These are phyloP conservation scores for Gnomoniopsis sp. DNA, from an alignment of 2,329 filamentous ascomycete genomes.

Conservation along the genomic window DNA sequence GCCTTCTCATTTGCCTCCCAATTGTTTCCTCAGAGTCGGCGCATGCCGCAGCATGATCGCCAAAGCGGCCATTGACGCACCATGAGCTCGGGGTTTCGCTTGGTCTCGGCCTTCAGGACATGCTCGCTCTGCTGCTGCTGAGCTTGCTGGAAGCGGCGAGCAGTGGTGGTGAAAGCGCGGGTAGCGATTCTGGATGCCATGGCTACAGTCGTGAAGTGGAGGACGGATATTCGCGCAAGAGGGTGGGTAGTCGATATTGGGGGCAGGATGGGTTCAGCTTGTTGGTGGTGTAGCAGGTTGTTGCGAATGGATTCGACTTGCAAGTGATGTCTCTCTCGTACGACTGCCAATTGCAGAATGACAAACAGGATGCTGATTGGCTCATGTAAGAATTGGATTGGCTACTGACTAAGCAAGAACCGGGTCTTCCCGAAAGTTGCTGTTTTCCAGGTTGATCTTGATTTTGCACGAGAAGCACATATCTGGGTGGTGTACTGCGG, in stretches of 20 bases:
- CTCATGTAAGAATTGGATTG: background rate
- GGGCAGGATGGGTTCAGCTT: constrained; percentile 15
- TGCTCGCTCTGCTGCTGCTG: constrained; percentile 35
- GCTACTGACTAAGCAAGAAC: background rate
- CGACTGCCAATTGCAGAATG: constrained; percentile 2
- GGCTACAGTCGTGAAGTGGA: constrained; percentile 25
- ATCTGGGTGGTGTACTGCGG: no score
- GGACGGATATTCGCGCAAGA: background rate
- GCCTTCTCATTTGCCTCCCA: constrained; percentile 7
- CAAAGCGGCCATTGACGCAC: constrained; percentile 33
- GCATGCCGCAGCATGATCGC: background rate
- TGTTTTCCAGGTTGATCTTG: no score
- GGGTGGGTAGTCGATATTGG: constrained; percentile 18
- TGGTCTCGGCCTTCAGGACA: constrained; percentile 55
- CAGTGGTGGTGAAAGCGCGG: constrained; percentile 52
- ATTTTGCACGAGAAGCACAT: no score
- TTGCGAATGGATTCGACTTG: constrained; percentile 7
- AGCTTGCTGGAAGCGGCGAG: constrained; percentile 49
- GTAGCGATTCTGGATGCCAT: constrained; percentile 58
- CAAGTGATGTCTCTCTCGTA: constrained; percentile 9
- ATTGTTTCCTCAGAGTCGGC: background rate
- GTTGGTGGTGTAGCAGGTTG: background rate
- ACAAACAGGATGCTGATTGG: background rate
- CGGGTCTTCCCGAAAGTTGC: no score
- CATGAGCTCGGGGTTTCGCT: constrained; percentile 49